Conservation (phyloP, 345 rosid species). For the Rhizophora apiculata region DNA sequence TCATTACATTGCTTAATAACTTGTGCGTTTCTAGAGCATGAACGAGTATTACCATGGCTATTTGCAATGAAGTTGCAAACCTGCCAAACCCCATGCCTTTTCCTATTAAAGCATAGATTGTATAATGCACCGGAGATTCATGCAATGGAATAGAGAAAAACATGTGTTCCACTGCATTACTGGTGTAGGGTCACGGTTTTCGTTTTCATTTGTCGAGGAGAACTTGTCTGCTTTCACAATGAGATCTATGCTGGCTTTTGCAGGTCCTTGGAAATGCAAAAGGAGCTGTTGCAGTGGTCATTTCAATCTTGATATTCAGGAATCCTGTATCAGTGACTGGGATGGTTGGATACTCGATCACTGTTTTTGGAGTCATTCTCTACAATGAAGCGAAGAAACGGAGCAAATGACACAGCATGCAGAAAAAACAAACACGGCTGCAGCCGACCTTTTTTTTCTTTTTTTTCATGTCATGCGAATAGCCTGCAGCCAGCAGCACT, state of each 20-base stretch:
- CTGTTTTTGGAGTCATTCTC: conserved; percentile 39
- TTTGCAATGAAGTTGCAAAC: too few species aligned
- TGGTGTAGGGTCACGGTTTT: not conserved
- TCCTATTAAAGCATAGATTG: too few species aligned
- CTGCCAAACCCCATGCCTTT: too few species aligned
- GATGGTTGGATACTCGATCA: conserved; percentile 43
- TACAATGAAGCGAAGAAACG: conserved; percentile 45
- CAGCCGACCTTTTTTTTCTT: not conserved
- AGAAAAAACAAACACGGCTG: not conserved
- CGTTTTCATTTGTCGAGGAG: not conserved
- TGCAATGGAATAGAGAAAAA: not conserved
- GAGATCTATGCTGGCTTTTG: not conserved
- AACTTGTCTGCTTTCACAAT: not conserved
- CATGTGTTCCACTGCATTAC: not conserved
- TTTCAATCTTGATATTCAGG: conserved; percentile 40
- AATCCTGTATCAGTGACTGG: conserved; percentile 45
- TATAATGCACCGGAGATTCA: not conserved
- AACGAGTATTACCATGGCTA: too few species aligned
- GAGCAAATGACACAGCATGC: conserved; percentile 14
- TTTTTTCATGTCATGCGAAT: not conserved
- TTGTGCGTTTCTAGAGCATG: too few species aligned
- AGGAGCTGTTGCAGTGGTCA: conserved; percentile 42
- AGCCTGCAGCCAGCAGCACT: not conserved
- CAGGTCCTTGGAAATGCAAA: conserved; percentile 49
- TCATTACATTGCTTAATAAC: not conserved